phyloP scores from a whole-genome alignment of 2,329 filamentous ascomycete species.

The Elsinoe perseae region DNA sequence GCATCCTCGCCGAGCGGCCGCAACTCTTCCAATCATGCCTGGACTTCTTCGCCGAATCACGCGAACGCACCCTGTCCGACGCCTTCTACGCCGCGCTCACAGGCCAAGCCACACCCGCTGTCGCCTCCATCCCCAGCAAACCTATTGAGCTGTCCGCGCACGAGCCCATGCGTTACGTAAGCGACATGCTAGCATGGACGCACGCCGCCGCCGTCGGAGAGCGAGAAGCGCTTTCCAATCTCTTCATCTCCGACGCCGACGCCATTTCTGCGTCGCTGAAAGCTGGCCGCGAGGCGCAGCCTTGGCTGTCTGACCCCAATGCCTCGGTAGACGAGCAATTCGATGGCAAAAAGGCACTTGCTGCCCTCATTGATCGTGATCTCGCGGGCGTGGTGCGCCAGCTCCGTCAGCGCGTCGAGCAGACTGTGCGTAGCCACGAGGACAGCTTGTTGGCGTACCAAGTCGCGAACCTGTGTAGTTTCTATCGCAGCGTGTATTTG shows the following conservation, averaged over 20 bases:
- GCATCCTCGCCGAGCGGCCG: constrained; percentile 81
- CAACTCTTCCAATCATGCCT: constrained; percentile 88
- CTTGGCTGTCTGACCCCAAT: constrained; percentile 53
- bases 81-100: constrained; percentile 84
- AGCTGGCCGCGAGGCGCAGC: constrained; percentile 70
- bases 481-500: constrained; percentile 79
- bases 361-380: constrained; percentile 79
- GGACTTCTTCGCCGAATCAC: constrained; percentile 83
- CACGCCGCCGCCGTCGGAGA: constrained; percentile 93
- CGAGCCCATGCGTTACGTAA: constrained; percentile 82
- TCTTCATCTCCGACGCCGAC: constrained; percentile 86
- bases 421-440: constrained; percentile 87
- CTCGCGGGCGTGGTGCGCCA: constrained; percentile 71
- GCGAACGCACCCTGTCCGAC: constrained; percentile 79
- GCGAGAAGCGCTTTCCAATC: constrained; percentile 78
- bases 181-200: constrained; percentile 96
- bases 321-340: constrained; percentile 52
- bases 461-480: constrained; percentile 77
- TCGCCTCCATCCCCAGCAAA: constrained; percentile 52
- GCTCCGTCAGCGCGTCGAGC: constrained; percentile 82
- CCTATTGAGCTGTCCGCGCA: constrained; percentile 92
- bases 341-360: constrained; percentile 72
- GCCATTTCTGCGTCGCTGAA: constrained; percentile 78
- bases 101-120: constrained; percentile 53
- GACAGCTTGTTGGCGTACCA: constrained; percentile 84